Base-by-base conservation (phyloP, 2,329 filamentous ascomycete genomes). In the Boeremia exigua region DNA sequence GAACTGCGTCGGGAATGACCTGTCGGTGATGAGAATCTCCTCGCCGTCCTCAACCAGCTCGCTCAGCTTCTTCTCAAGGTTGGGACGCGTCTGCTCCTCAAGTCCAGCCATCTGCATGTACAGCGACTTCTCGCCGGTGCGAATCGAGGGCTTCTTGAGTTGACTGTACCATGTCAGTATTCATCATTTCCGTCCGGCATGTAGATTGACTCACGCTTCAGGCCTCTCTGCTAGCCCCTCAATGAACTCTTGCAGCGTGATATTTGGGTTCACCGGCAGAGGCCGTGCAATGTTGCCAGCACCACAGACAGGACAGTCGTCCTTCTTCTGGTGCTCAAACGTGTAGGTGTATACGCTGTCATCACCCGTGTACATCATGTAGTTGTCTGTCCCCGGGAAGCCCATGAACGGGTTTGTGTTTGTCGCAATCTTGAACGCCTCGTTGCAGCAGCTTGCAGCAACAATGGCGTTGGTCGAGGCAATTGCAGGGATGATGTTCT, bases 321-420 rank as follows among this genome's bases (percentile, higher is more conserved):
- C 84, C 76, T 97, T 98, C 80, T 90, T 91, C 78, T 97, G 89
- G 69, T 96, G 92, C 69, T 92, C 88, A 75, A 98, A 99, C 0
- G 95, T 99, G 77, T 96, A 97, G 0, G 95, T 99, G 80, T 99
- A 99, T 63, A 99, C 89, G 63, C 90, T 86, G 70, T 96, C 94
- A 70, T 98, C 93, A 42, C 96, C 95, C 11, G 92, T 96, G 76
- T 99, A 99, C 91, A 97, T 96, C 93, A 98, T 98, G 79, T 99
- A 99, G 75, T 96, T 82, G 60, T 80, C 77, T 7, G 72, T 96
- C 52, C 89, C 89, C 39, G 89, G 87, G 60, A 86, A 82, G 11
- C 89, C 90, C 14, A 99, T 82, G 61, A 87, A 88, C 0, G 94
- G 92, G 29, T 94, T 95, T 33, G 88, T 86, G 44, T 84, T 86